phyloP scores from a whole-genome alignment of 2,329 filamentous ascomycete species.

The Dryadomyces quercivorus region DNA sequence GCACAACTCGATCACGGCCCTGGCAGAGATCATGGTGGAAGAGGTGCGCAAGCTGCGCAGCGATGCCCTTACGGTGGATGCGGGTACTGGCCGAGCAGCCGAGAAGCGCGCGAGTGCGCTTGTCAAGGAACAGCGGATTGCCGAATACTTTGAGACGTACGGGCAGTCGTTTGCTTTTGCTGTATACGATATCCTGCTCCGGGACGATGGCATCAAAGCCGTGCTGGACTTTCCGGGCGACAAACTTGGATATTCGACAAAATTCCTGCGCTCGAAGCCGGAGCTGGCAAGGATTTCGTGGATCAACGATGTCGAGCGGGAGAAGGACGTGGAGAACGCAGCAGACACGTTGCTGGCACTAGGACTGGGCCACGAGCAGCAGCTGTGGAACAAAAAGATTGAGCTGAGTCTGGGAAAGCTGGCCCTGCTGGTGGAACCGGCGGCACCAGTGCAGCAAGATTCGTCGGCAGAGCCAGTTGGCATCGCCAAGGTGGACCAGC shows the following conservation, averaged over 20 bases:
- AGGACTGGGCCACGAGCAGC: constrained; percentile 59
- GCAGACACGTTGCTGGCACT: constrained; percentile 58
- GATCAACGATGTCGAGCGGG: constrained; percentile 82
- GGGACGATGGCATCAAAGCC: constrained; percentile 49
- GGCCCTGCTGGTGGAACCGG: constrained; percentile 50
- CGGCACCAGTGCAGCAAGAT: background rate
- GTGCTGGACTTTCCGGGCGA: constrained; percentile 63
- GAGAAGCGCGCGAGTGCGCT: constrained; percentile 31
- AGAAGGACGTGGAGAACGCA: constrained; percentile 63
- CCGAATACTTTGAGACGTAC: constrained; percentile 48
- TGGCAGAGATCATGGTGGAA: constrained; percentile 43
- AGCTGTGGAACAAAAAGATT: constrained; percentile 87
- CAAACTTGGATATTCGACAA: constrained; percentile 57
- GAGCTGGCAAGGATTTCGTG: constrained; percentile 71
- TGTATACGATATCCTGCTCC: constrained; percentile 68
- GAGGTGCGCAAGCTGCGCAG: constrained; percentile 34
- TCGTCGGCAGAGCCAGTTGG: background rate
- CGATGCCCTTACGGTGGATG: constrained; percentile 20
- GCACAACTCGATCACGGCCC: constrained; percentile 39
- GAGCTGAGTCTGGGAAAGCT: constrained; percentile 85
- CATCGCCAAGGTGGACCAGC: constrained; percentile 40
- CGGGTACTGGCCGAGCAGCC: constrained; percentile 21
- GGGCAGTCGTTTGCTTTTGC: constrained; percentile 58
- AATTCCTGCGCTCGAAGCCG: constrained; percentile 61
- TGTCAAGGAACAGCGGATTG: constrained; percentile 34